Base-by-base conservation (phyloP, 768 basidiomycete species). In the Coprinopsis marcescibilis region DNA sequence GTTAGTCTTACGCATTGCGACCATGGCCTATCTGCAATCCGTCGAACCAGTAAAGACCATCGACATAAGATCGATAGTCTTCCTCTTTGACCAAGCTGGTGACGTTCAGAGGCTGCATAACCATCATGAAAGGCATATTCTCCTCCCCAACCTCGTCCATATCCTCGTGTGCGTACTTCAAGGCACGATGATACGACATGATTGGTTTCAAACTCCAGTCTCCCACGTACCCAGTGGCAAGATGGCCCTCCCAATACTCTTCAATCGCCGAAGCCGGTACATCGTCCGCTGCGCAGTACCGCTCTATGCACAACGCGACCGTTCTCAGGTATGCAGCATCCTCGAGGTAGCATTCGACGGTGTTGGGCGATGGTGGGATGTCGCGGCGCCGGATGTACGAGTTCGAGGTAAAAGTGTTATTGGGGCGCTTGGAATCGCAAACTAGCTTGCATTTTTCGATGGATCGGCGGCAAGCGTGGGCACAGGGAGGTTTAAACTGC, bases 181-280 rank as follows among this genome's bases (percentile, higher is more conserved):
- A 38, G 1, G 49, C 49, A 7, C 36, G 44, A n/a, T 50, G 37
- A 20, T 50, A 50, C 1, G 44, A 25, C 49, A 50, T 45, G 13
- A 33, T 12, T 26, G 49, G 49, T 32, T 2, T 7, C 44, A 50
- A 29, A 3, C 15, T 23, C 49, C 49, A 46, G 20, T 45, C 29
- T 7, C 44, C 49, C 8, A 50, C 34, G 14, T 17, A 30, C 11
- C 43, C 49, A 13, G 49, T 48, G 29, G 26, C 49, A n/a, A 50
- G n/a, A 38, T 50, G 49, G 13, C 49, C 27, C 24, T 50, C 43
- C 49, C 49, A 50, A 30, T 45, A 50, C 21, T 46, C 38, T 35
- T 50, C 49, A 32, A 50, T 41, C 4, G 21, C 30, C 4, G 44
- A 45, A n/a, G 41, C 23, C 6, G 49, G n/a, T 3, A 26, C 19